Evolutionary conservation across 179 eudicot species (phyloP), one percentile per base, ranked within the genome.

Genomic region (Drosera spatulata): DNA sequence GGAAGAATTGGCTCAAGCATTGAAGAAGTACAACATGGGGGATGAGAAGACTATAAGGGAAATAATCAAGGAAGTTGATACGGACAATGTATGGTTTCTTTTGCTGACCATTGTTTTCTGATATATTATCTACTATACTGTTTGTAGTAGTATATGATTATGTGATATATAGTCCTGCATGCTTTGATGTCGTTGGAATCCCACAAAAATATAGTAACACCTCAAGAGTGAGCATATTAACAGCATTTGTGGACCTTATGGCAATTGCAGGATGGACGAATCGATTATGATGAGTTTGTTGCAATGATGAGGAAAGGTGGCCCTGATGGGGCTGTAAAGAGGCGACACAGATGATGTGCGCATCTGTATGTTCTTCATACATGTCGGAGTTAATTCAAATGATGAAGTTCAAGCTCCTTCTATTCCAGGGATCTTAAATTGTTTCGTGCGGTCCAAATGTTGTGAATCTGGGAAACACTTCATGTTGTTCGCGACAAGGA

Each of bases 11-110:
- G 91, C 84, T 70, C 82, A 86, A 50, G 90, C 96, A 58, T 62
- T 93, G 78, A 86, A 80, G 85, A 78, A 88, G 80, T 82, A 88
- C 66, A 86, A 88, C 58, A 93, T 93, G 99, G 96, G 99, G 48
- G 99, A 89, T 65, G 93, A 83, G 70, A 82, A 77, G 71, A 86
- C 99, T 43, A 84, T 88, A 64, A 75, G 73, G 69, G 99, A 93
- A 77, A 93, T 93, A 47, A 85, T 93, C 64, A 82, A 85, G 12
- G 99, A 93, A 82, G 96, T 88, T 37, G 99, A 93, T 75, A 88
- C 96, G 4, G 99, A 93, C 64, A 49, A 82, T 52, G 98, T 91
- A 88, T 56, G 64, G 33, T 65, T 62, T 68, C 70, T 62, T 61
- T 56, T 60, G 57, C 60, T 50, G 45, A 43, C 6, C 45, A 43